A percentile compares a stretch with the other conserved stretches of the same genome.
phyloP scores from a whole-genome alignment of 2,329 filamentous ascomycete species.

The Cercospora brassicicola region DNA sequence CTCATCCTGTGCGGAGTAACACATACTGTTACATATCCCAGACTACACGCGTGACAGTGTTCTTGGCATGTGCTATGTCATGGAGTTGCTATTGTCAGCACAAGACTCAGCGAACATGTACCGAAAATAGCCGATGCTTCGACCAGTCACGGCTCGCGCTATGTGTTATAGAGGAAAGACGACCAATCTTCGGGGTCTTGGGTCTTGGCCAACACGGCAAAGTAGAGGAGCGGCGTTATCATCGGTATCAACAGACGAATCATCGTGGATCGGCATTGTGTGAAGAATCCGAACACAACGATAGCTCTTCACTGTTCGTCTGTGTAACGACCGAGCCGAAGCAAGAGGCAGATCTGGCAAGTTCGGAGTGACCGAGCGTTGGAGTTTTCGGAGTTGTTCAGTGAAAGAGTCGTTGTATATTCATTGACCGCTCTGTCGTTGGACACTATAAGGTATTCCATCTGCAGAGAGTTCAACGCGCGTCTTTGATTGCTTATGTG shows the following conservation, averaged over 20 bases:
- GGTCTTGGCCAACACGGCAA: not conserved
- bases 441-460: not conserved
- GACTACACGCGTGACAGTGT: not conserved
- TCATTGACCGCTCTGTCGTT: not conserved
- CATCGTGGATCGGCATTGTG: not conserved
- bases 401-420: not conserved
- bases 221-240: not conserved
- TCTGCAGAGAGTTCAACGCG: not conserved
- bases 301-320: not conserved
- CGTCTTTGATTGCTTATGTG: not conserved
- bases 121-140: not conserved
- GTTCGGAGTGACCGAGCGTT: not conserved
- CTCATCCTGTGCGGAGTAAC: not conserved
- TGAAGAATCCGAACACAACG: not conserved
- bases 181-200: not conserved
- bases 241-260: not conserved
- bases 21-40: not conserved
- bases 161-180: not conserved
- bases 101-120: not conserved
- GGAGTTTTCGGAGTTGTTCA: constrained; percentile 1
- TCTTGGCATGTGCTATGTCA: not conserved
- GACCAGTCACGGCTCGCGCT: not conserved
- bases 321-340: not conserved
- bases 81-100: not conserved
- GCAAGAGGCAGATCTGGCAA: not conserved